Evolutionary conservation across 2,329 filamentous ascomycete species (phyloP).

Genomic region (Ceratocystis harringtonii): DNA sequence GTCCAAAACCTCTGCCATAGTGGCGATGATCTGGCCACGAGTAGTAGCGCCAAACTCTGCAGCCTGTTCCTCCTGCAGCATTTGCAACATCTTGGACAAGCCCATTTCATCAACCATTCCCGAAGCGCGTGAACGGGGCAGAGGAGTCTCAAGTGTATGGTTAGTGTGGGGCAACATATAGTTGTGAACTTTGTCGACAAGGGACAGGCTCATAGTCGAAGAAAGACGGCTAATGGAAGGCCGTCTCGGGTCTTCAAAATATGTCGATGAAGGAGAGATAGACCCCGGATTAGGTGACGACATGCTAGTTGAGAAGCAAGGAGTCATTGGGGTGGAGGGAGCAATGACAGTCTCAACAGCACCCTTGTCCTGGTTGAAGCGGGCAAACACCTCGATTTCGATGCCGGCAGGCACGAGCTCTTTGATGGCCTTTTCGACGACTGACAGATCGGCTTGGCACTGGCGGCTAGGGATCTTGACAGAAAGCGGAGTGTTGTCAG

Average conservation of each 20-base stretch:
- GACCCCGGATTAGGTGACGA: background rate
- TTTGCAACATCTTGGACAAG: conserved; percentile 25
- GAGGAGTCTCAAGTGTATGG: conserved; percentile 24
- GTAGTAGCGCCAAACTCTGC: conserved; percentile 21
- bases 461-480: conserved; percentile 26
- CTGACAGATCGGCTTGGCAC: conserved; percentile 25
- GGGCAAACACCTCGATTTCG: conserved; percentile 15
- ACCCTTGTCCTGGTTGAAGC: conserved; percentile 15
- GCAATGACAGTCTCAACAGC: conserved; percentile 13
- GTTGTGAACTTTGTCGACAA: conserved; percentile 20
- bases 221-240: conserved; percentile 11
- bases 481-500: conserved; percentile 32
- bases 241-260: conserved; percentile 8
- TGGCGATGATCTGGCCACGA: conserved; percentile 28
- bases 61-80: conserved; percentile 20
- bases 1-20: conserved; percentile 33
- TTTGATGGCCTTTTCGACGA: conserved; percentile 21
- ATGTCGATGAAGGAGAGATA: background rate
- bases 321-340: background rate
- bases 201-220: conserved; percentile 10
- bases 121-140: conserved; percentile 23
- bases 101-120: conserved; percentile 25
- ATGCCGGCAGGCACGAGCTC: conserved; percentile 8
- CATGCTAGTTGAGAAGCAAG: background rate
- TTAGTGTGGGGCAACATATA: conserved; percentile 29